A percentile compares a stretch with the other conserved stretches of the same genome.
These are phyloP conservation scores for Sugiyamaella xylanicola DNA, from an alignment of 1,139 yeast genomes.

Conservation along the genomic window DNA sequence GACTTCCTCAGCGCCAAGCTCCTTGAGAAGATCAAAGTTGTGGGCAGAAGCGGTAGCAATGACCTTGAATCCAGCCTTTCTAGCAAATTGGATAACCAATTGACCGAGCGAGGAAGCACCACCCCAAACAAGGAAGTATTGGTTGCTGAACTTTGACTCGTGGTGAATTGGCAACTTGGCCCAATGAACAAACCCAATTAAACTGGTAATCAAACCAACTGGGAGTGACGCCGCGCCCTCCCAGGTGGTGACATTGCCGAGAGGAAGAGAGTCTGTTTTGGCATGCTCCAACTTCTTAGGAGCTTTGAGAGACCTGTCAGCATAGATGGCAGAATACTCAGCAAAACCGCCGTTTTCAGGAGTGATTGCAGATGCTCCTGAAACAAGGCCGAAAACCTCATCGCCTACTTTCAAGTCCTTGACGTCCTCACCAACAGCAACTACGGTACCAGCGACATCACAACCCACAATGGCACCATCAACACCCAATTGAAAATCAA, in stretches of 20 bases:
- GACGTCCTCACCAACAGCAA: constrained; percentile 58
- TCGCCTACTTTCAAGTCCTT: constrained; percentile 57
- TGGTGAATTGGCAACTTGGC: constrained; percentile 27
- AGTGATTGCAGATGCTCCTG: constrained; percentile 50
- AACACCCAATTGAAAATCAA: constrained; percentile 43
- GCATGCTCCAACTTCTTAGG: constrained; percentile 11
- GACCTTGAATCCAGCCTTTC: constrained; percentile 55
- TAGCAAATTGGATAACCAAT: constrained; percentile 57
- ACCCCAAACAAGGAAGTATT: constrained; percentile 57
- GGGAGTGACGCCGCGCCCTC: constrained; percentile 67
- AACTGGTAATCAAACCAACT: constrained; percentile 39
- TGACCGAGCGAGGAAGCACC: constrained; percentile 61
- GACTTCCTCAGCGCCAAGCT: constrained; percentile 60
- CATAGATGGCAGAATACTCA: constrained; percentile 48
- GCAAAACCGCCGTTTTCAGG: constrained; percentile 61
- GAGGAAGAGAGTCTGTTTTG: constrained; percentile 32
- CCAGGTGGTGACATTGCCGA: constrained; percentile 50
- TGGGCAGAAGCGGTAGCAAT: constrained; percentile 55
- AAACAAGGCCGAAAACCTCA: constrained; percentile 52
- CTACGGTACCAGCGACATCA: constrained; percentile 58
- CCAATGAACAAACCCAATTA: constrained; percentile 25
- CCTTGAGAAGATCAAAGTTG: constrained; percentile 48
- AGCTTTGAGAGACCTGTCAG: constrained; percentile 14
- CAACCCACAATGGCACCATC: constrained; percentile 48
- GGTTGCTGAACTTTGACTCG: constrained; percentile 26